Conservation (phyloP, 2,329 filamentous ascomycete species). For the Ascochyta lentis region DNA sequence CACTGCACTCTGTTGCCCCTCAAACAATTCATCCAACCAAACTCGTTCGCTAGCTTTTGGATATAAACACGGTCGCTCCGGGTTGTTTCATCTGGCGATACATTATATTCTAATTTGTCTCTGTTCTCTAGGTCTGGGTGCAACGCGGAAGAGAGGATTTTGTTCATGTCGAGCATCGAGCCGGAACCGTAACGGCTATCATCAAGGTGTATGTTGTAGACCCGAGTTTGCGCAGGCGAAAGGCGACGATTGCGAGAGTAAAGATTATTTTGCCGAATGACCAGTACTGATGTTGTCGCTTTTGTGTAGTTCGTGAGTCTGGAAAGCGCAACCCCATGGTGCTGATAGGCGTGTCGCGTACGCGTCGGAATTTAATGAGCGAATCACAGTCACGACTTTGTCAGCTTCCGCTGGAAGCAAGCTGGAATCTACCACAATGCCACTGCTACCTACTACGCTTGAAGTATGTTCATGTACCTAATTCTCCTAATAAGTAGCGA, state of each 20-base stretch:
- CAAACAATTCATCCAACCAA: slow-evolving; percentile 53
- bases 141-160: slow-evolving; percentile 44
- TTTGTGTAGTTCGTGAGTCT: slow-evolving; percentile 26
- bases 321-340: neutral
- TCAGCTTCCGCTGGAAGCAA: too few species aligned
- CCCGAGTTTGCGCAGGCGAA: slow-evolving; percentile 49
- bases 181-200: slow-evolving; percentile 37
- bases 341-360: slow-evolving; percentile 1
- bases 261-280: slow-evolving; percentile 47
- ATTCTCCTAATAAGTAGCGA: too few species aligned
- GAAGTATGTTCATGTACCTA: too few species aligned
- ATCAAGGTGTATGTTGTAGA: slow-evolving; percentile 50
- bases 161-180: slow-evolving; percentile 50
- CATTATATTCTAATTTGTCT: slow-evolving; percentile 26
- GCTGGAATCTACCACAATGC: too few species aligned
- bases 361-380: neutral
- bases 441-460: too few species aligned
- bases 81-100: slow-evolving; percentile 30
- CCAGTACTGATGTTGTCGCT: slow-evolving; percentile 22
- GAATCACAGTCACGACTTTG: slow-evolving; percentile 6
- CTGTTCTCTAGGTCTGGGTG: slow-evolving; percentile 40
- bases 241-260: slow-evolving; percentile 50
- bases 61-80: slow-evolving; percentile 47
- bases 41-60: slow-evolving; percentile 45
- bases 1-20: slow-evolving; percentile 48